Conservation (phyloP, 805 yeast species). For the Schwanniomyces pseudopolymorphus region DNA sequence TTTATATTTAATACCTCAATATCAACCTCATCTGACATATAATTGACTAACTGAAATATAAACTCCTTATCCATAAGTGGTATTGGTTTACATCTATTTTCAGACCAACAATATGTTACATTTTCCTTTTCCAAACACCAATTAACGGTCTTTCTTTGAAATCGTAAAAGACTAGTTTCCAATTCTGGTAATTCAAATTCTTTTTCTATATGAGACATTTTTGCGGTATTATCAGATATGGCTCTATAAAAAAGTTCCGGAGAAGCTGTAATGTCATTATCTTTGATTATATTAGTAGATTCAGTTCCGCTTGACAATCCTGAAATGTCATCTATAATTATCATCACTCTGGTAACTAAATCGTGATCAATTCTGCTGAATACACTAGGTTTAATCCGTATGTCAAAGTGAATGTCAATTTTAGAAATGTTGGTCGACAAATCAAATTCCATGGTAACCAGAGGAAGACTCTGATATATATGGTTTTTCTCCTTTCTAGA, state of each 20-base stretch:
- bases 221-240: conserved; percentile 46
- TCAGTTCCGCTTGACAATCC: not conserved
- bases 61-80: conserved; percentile 15
- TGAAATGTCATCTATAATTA: not conserved
- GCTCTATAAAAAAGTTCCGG: conserved; percentile 48
- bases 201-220: conserved; percentile 14
- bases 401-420: conserved; percentile 11
- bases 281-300: conserved; percentile 11
- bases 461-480: conserved; percentile 5
- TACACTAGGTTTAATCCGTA: conserved; percentile 16
- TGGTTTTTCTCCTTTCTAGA: conserved; percentile 8
- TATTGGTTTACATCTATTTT: conserved; percentile 18
- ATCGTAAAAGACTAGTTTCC: conserved; percentile 43
- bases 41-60: conserved; percentile 1
- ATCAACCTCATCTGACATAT: not conserved
- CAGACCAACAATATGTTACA: conserved; percentile 28
- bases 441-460: conserved; percentile 11
- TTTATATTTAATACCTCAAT: conserved; percentile 1
- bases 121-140: conserved; percentile 61
- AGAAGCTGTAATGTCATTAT: conserved; percentile 9
- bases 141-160: conserved; percentile 53
- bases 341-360: conserved; percentile 6
- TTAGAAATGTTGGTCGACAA: conserved; percentile 8
- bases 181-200: conserved; percentile 41
- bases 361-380: conserved; percentile 17